Percentiles rank a stretch among this genome's conserved stretches.
These are phyloP conservation scores for Furculomyces boomerangus DNA, from an alignment of 371 early-diverging fungal species.

Conservation along the genomic window DNA sequence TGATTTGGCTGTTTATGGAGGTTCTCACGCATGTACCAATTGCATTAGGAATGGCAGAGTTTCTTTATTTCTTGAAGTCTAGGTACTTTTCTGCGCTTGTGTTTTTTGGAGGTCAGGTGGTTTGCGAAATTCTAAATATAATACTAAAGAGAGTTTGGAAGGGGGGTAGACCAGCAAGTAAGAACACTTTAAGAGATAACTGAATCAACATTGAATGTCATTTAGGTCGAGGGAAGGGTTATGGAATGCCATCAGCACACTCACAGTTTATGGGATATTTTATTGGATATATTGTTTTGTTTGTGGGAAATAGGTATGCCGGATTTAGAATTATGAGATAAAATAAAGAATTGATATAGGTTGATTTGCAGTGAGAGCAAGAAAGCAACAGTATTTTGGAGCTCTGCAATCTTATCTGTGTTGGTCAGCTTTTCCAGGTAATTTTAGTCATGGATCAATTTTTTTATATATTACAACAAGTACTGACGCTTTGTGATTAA, in stretches of 20 bases:
- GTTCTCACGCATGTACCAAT: too few relatives aligned
- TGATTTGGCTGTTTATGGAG: too few relatives aligned
- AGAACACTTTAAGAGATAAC: neutral
- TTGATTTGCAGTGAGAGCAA: neutral
- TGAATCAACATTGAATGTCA: constrained; percentile 6
- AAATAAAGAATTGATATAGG: neutral
- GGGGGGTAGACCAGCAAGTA: constrained; percentile 41
- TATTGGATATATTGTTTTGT: constrained; percentile 38
- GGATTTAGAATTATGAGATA: constrained; percentile 17
- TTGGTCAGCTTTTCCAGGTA: neutral
- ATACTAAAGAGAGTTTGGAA: constrained; percentile 47
- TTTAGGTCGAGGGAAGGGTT: constrained; percentile 58
- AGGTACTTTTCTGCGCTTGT: constrained; percentile 53
- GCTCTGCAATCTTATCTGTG: neutral
- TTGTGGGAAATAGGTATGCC: constrained; percentile 23
- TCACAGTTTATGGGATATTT: constrained; percentile 84
- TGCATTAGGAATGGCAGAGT: too few relatives aligned
- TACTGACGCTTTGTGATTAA: neutral
- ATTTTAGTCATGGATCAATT: neutral
- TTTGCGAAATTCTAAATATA: constrained; percentile 56
- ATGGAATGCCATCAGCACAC: constrained; percentile 91
- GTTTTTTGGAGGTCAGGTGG: constrained; percentile 61
- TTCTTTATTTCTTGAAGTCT: too few relatives aligned
- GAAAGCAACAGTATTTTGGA: neutral
- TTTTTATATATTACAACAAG: constrained; percentile 2